A percentile compares a stretch with the other conserved stretches of the same genome.
These are phyloP conservation scores for Xanthoconium separans DNA, from an alignment of 1,284 basidiomycete genomes.

Conservation along the genomic window DNA sequence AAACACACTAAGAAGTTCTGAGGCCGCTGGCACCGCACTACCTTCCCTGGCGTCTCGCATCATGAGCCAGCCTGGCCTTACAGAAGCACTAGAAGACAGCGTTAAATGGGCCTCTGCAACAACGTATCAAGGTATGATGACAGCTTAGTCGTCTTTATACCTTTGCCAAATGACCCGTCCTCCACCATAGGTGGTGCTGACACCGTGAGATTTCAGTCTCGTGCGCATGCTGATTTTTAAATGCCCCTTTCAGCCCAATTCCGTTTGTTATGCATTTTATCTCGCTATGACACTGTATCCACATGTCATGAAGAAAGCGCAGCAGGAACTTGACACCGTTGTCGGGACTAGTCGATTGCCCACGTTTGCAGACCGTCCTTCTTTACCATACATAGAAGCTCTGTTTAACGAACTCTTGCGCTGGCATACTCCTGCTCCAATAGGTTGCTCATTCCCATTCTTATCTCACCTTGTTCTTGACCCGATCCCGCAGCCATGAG, in stretches of 20 bases:
- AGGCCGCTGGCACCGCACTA: conserved; percentile 45
- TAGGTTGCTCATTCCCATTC: conserved; percentile 14
- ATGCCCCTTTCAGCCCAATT: conserved; percentile 2
- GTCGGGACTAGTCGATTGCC: conserved; percentile 44
- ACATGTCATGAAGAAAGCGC: conserved; percentile 40
- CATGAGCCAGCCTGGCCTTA: conserved; percentile 44
- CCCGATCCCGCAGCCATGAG: too few relatives aligned
- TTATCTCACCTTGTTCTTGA: too few relatives aligned
- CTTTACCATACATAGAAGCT: conserved; percentile 28
- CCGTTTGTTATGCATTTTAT: conserved; percentile 10
- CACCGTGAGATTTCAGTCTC: conserved; percentile 19
- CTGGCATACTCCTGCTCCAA: conserved; percentile 53
- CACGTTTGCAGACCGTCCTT: conserved; percentile 25
- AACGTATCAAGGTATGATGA: conserved; percentile 40
- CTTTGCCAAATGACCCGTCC: too few relatives aligned
- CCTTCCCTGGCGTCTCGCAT: conserved; percentile 46
- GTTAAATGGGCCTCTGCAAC: conserved; percentile 59
- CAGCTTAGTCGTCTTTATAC: neutral
- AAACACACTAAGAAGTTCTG: neutral
- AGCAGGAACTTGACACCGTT: conserved; percentile 56
- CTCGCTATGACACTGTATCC: conserved; percentile 28
- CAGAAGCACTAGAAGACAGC: conserved; percentile 43
- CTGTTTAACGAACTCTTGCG: conserved; percentile 52
- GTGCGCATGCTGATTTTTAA: too few relatives aligned
- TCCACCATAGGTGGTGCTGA: conserved; percentile 13